A percentile compares a stretch with the other conserved stretches of the same genome.
phyloP scores from a whole-genome alignment of 164 flowering plant genomes.

The Annona cherimola region DNA sequence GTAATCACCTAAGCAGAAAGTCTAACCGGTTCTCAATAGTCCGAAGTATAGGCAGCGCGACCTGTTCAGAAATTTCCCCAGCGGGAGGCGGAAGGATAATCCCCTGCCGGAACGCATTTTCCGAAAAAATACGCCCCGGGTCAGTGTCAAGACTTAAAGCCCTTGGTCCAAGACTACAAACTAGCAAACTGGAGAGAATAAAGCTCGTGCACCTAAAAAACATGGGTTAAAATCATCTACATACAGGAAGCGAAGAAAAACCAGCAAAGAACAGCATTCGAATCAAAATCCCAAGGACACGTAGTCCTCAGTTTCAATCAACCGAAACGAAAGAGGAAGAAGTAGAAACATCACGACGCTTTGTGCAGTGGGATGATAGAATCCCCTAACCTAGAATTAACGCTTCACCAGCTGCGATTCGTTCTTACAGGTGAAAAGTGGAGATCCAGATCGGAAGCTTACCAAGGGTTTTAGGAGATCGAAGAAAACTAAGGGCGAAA shows the following conservation, averaged over 20 bases:
- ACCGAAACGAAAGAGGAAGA: not conserved
- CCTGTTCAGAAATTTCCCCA: no score
- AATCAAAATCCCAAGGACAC: no score
- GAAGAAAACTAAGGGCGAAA: not conserved
- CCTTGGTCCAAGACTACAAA: no score
- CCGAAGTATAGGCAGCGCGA: no score
- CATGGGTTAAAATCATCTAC: not conserved
- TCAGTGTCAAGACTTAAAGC: no score
- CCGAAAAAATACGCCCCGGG: no score
- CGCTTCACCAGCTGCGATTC: not conserved
- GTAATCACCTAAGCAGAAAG: no score
- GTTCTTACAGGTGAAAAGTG: not conserved
- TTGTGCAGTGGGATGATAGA: not conserved
- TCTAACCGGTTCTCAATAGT: no score
- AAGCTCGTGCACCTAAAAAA: not conserved
- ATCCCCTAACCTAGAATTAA: not conserved
- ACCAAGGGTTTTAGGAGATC: not conserved
- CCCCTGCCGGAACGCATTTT: no score
- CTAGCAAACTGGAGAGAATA: not conserved
- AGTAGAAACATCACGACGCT: not conserved
- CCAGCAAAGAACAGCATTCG: not conserved
- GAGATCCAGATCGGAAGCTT: not conserved
- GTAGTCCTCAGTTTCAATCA: not conserved
- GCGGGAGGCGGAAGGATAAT: no score
- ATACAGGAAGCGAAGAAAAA: not conserved